Evolutionary conservation across 352 stramenopile genomes (phyloP).

Genomic region (Thalassiosira exigua): DNA sequence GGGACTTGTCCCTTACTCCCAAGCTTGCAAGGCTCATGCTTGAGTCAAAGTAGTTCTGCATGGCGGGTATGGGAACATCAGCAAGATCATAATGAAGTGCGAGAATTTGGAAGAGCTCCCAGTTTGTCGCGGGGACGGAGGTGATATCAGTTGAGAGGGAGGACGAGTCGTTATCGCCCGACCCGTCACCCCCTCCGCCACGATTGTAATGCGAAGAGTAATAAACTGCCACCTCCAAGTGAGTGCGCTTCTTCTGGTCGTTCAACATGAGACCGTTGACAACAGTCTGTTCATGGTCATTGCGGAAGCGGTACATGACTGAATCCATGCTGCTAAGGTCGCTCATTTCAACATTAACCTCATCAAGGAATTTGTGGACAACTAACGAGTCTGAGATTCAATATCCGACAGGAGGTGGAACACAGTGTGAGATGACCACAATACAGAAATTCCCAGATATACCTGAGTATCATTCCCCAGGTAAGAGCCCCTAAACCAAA

Average conservation of each 20-base stretch:
- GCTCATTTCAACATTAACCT: constrained; percentile 51
- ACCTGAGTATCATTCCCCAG: too few species aligned
- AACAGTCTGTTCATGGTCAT: constrained; percentile 36
- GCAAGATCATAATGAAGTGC: constrained; percentile 42
- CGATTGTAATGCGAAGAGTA: constrained; percentile 20
- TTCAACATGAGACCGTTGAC: constrained; percentile 43
- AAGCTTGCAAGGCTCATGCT: constrained; percentile 30
- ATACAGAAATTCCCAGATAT: too few species aligned
- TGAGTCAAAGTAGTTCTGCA: constrained; percentile 51
- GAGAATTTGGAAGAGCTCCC: constrained; percentile 38
- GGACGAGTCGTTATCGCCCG: constrained; percentile 27
- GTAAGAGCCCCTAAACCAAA: too few species aligned
- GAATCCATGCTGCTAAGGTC: constrained; percentile 43
- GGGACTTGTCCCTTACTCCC: constrained; percentile 38
- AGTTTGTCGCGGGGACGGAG: constrained; percentile 18
- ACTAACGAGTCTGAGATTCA: constrained; percentile 23
- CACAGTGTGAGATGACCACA: too few species aligned
- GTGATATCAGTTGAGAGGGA: constrained; percentile 25
- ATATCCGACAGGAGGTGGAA: too few species aligned
- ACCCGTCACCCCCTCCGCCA: constrained; percentile 2
- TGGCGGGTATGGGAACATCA: constrained; percentile 28
- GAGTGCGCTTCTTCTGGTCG: constrained; percentile 41
- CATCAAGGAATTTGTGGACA: constrained; percentile 33
- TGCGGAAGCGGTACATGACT: constrained; percentile 41
- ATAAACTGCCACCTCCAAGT: constrained; percentile 39